phyloP scores from a whole-genome alignment of 2,329 filamentous ascomycete genomes.

The Periconia sp. region DNA sequence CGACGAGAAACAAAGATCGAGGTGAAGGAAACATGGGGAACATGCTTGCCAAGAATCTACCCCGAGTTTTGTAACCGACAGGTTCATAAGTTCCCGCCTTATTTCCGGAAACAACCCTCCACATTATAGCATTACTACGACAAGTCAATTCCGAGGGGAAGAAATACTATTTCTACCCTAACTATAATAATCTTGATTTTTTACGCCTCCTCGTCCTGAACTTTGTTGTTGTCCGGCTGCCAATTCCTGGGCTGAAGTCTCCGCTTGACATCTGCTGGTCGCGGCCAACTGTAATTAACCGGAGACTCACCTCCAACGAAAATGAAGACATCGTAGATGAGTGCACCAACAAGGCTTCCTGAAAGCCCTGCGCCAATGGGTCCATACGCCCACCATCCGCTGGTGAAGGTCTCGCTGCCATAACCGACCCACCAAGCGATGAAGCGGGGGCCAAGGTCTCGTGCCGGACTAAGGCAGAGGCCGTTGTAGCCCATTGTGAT shows the following conservation, averaged over 20 bases:
- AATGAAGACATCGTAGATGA: constrained; percentile 39
- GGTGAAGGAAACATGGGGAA: too few relatives aligned
- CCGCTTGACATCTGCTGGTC: constrained; percentile 29
- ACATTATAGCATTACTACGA: too few relatives aligned
- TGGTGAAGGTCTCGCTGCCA: constrained; percentile 53
- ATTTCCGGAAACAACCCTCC: too few relatives aligned
- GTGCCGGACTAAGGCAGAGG: constrained; percentile 68
- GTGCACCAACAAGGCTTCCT: constrained; percentile 32
- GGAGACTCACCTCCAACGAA: constrained; percentile 39
- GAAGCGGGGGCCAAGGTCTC: constrained; percentile 74
- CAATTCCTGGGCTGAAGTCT: constrained; percentile 17
- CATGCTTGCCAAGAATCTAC: too few relatives aligned
- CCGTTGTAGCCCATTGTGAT: constrained; percentile 36
- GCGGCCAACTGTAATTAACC: constrained; percentile 38
- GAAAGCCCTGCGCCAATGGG: constrained; percentile 30
- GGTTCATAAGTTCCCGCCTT: too few relatives aligned
- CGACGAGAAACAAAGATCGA: too few relatives aligned
- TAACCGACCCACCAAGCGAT: constrained; percentile 72
- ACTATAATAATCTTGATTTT: too few relatives aligned
- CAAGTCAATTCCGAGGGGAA: too few relatives aligned
- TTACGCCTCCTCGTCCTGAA: too few relatives aligned
- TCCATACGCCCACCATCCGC: constrained; percentile 36
- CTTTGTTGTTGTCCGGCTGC: too few relatives aligned
- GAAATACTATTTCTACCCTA: too few relatives aligned
- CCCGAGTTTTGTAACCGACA: too few relatives aligned